A percentile compares a stretch with the other conserved stretches of the same genome.
Conservation (phyloP, 768 basidiomycete species). For the Agaricus subrufescens region DNA sequence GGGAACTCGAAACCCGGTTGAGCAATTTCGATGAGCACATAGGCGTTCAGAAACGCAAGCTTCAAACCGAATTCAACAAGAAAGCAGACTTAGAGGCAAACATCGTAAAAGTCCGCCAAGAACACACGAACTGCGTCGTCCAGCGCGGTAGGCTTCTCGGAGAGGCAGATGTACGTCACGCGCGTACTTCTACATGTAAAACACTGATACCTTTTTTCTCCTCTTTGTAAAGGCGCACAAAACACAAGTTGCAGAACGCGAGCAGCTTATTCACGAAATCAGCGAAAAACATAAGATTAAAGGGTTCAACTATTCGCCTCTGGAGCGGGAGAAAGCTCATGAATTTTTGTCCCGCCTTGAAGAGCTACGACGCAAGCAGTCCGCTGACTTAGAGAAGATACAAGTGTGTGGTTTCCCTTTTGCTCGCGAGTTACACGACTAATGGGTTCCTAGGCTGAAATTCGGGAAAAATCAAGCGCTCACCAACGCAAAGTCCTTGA, state of each 20-base stretch:
- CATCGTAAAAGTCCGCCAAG: conserved; percentile 38
- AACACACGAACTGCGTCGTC: conserved; percentile 52
- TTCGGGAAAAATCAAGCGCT: conserved; percentile 52
- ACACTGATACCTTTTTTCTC: not conserved
- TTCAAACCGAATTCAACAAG: conserved; percentile 41
- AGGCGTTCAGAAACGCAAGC: conserved; percentile 42
- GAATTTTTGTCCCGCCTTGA: conserved; percentile 68
- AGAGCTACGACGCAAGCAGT: conserved; percentile 59
- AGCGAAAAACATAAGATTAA: conserved; percentile 65
- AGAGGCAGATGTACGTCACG: conserved; percentile 57
- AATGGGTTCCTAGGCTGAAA: conserved; percentile 41
- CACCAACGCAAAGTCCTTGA: conserved; percentile 56
- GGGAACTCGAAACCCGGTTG: conserved; percentile 57
- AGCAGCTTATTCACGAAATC: conserved; percentile 67
- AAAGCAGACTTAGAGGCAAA: conserved; percentile 63
- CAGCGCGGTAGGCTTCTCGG: conserved; percentile 67
- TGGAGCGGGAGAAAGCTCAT: conserved; percentile 65
- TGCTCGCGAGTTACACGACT: not conserved
- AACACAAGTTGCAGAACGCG: conserved; percentile 63
- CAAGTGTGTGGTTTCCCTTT: conserved; percentile 42
- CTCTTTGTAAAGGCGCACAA: conserved; percentile 57
- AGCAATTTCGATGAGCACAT: conserved; percentile 59
- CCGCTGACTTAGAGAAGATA: conserved; percentile 58
- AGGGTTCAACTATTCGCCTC: conserved; percentile 65
- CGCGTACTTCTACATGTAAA: not conserved